Base-by-base conservation (phyloP, 805 yeast genomes). In the Nadsonia fulvescens region DNA sequence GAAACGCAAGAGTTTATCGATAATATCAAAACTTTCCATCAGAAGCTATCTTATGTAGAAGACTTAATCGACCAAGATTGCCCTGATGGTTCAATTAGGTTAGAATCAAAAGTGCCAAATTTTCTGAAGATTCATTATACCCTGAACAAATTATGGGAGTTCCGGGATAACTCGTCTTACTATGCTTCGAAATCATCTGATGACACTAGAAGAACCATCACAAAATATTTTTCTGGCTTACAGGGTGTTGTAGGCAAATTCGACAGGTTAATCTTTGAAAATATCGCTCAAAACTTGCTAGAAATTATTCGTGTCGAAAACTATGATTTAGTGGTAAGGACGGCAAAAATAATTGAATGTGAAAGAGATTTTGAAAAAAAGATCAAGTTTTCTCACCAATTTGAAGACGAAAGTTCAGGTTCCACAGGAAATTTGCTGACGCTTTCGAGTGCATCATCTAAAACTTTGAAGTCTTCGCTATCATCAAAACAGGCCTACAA, bases 291-390 rank as follows among this genome's bases (percentile, higher is more conserved):
- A 24, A 69, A 67, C 27, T 40, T 81, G 18, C 66, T 81, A 6
- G 95, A 82, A 46, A 61, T 75, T 11, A 59, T 76, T 4, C 70
- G 76, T 29, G 69, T 64, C 11, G 75, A 68, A 0, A 79, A 83
- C 43, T 49, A 52, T 16, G 67, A 73, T 16, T 54, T 82, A 35
- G 69, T 78, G 1, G 70, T 71, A 18, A 67, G 83, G 28, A 46
- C 76, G 24, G 70, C 81, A 21, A 76, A 79, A 36, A 65, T 89
- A 10, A 58, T 89, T 22, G 91, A 82, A 35, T 60, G 55, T 35
- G 98, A 89, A 47, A 78, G 75, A 36, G 56, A 63, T 15, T 81
- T 78, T 41, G 98, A 89, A 42, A 47, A 70, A 33, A 69, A 71
- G 27, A 58, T 56, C 12, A 44, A 42, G 5, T 48, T 39, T 8